These are phyloP conservation scores for Pseudogymnoascus sp. DNA, from an alignment of 2,329 filamentous ascomycete genomes.

Conservation along the genomic window DNA sequence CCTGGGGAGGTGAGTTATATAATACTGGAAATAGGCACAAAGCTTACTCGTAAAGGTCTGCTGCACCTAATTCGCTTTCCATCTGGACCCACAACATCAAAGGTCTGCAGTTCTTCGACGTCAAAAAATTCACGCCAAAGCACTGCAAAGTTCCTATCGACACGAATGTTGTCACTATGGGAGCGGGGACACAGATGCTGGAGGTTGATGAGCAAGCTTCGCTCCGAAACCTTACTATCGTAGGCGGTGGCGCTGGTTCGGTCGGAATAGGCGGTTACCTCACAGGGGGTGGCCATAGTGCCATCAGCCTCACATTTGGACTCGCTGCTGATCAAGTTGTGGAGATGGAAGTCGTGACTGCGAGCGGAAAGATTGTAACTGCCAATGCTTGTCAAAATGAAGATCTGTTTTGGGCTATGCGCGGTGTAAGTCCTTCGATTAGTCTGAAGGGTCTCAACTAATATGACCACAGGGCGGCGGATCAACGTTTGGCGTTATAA, in stretches of 20 bases:
- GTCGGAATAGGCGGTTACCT: conserved; percentile 56
- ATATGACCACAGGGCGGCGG: conserved; percentile 43
- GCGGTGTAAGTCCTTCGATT: conserved; percentile 40
- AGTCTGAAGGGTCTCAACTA: neutral
- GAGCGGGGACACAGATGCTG: conserved; percentile 45
- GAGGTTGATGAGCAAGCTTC: conserved; percentile 42
- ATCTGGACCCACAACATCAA: conserved; percentile 48
- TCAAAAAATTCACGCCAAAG: conserved; percentile 33
- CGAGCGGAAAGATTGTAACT: conserved; percentile 41
- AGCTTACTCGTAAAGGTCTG: conserved; percentile 30
- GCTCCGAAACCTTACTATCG: conserved; percentile 39
- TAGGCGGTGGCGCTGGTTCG: conserved; percentile 47
- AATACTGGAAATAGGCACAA: conserved; percentile 9
- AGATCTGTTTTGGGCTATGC: conserved; percentile 59
- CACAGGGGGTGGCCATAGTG: conserved; percentile 54
- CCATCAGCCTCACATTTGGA: conserved; percentile 46
- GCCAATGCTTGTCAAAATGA: conserved; percentile 46
- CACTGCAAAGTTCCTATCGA: conserved; percentile 37
- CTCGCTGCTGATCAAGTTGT: conserved; percentile 57
- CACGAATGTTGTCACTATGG: conserved; percentile 44
- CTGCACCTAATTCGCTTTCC: conserved; percentile 41
- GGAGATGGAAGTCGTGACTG: conserved; percentile 50
- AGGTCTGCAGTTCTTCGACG: conserved; percentile 32
- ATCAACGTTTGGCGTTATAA: conserved; percentile 54
- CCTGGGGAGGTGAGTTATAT: conserved; percentile 20